Evolutionary conservation across 805 yeast genomes (phyloP), one percentile per base, ranked within the genome.

Genomic region (Candida verbasci): DNA sequence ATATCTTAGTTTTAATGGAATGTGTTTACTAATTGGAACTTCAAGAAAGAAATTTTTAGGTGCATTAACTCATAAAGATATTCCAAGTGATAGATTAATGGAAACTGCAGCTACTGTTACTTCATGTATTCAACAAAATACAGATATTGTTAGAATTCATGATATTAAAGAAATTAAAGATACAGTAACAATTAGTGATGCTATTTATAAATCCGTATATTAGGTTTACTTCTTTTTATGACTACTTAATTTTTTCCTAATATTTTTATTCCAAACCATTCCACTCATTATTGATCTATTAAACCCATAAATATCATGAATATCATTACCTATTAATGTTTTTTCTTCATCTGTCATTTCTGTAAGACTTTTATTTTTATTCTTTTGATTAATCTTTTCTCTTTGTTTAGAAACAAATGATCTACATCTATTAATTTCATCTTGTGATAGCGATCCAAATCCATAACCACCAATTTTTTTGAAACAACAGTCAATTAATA

Each of bases 31-130:
- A 27, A 55, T 88, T 15, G 99, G 97, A 0, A 86, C 97, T 1
- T 85, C 95, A 15, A 72, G 97, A 46, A 93, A 93, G 67, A 70
- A 74, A 50, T 93, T 93, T 50, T 78, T 93, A 46, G 97, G 96
- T 1, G 69, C 74, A 0, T 61, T 86, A 22, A 81, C 88, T 0
- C 76, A 74, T 7, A 80, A 74, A 38, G 56, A 61, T 2, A 62
- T 52, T 2, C 77, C 95, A 1, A 43, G 56, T 1, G 78, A 78
- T n/a, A 70, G 97, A 39, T 77, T 77, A 2, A 60, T 77, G 33
- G 91, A 94, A 9, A 87, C 96, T 0, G 79, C 80, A 8, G 85
- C 95, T 0, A 68, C 86, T 0, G 74, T 84, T 2, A 72, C 83
- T 43, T 80, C 94, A 0, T 76, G 93, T 43, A 72, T 87, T 24